These are phyloP conservation scores for Fragilaria crotonensis DNA, from an alignment of 108 stramenopile genomes.

Conservation along the genomic window DNA sequence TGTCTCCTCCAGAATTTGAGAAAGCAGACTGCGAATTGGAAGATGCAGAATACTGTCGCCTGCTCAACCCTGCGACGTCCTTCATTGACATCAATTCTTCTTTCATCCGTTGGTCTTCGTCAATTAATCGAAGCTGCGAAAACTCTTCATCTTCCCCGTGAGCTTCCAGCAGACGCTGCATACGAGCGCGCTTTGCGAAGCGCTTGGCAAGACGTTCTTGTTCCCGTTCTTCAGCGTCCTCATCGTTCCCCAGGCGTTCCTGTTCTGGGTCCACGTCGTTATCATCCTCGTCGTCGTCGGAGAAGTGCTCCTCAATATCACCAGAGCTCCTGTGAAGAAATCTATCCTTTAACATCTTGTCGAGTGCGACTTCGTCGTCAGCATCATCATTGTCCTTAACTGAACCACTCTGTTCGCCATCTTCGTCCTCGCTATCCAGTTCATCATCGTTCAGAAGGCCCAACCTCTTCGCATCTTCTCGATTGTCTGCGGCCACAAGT, in stretches of 20 bases:
- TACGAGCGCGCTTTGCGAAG: constrained; percentile 75
- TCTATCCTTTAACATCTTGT: constrained; percentile 79
- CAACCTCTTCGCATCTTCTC: constrained; percentile 74
- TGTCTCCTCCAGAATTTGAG: too few species aligned
- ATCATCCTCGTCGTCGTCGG: constrained; percentile 41
- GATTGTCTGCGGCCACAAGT: constrained; percentile 82
- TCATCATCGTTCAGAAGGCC: constrained; percentile 85
- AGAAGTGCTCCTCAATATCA: constrained; percentile 65
- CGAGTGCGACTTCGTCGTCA: too few species aligned
- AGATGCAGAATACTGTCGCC: constrained; percentile 24
- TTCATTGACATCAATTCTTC: constrained; percentile 71
- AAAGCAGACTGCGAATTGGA: constrained; percentile 8
- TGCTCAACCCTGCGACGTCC: too few species aligned
- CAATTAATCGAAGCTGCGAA: constrained; percentile 71
- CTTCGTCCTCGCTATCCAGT: constrained; percentile 71
- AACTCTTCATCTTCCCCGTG: constrained; percentile 88
- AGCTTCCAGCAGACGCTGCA: constrained; percentile 77
- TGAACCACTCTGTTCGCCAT: constrained; percentile 33
- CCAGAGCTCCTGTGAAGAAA: constrained; percentile 58
- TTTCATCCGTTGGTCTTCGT: constrained; percentile 69
- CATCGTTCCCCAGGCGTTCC: constrained; percentile 16
- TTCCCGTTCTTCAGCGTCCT: constrained; percentile 68
- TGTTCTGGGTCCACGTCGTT: constrained; percentile 4
- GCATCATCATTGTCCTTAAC: constrained; percentile 46
- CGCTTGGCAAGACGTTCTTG: constrained; percentile 77